phyloP scores from a whole-genome alignment of 768 basidiomycete species.

The Stropharia rugosoannulata region DNA sequence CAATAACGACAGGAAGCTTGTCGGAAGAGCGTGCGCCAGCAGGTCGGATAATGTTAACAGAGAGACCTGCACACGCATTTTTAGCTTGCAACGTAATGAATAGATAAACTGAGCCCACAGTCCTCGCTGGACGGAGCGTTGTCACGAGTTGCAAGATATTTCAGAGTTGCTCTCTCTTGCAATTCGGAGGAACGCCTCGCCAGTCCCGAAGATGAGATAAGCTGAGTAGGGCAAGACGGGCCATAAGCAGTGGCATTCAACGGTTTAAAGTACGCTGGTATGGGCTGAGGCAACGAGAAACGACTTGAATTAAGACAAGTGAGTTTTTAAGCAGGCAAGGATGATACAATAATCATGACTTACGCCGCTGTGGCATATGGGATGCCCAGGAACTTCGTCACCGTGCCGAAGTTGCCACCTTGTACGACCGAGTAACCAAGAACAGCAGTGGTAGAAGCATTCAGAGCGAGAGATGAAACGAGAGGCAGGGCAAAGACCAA shows the following conservation, averaged over 20 bases:
- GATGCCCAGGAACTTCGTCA: conserved; percentile 42
- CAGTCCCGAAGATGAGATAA: conserved; percentile 11
- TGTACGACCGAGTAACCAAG: not conserved
- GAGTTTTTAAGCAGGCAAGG: not conserved
- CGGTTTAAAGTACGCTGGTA: conserved; percentile 31
- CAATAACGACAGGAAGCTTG: conserved; percentile 47
- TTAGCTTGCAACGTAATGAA: not conserved
- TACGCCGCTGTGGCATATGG: conserved; percentile 49
- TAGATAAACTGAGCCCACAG: not conserved
- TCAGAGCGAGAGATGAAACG: not conserved
- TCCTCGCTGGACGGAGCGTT: conserved; percentile 6
- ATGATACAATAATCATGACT: conserved; percentile 9
- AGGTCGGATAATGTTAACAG: conserved; percentile 43
- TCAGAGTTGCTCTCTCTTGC: not conserved
- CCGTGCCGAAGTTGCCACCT: conserved; percentile 14
- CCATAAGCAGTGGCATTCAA: conserved; percentile 37
- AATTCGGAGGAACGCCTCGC: not conserved
- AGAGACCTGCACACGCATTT: conserved; percentile 29
- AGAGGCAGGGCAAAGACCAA: not conserved
- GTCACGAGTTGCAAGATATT: not conserved
- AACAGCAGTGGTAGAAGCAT: not conserved
- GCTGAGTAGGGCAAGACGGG: conserved; percentile 44
- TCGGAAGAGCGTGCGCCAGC: conserved; percentile 24
- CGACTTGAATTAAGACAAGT: conserved; percentile 24
- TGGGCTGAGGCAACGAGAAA: conserved; percentile 37